Evolutionary conservation across 352 stramenopile species (phyloP).

Genomic region (Globisporangium mamillatum): DNA sequence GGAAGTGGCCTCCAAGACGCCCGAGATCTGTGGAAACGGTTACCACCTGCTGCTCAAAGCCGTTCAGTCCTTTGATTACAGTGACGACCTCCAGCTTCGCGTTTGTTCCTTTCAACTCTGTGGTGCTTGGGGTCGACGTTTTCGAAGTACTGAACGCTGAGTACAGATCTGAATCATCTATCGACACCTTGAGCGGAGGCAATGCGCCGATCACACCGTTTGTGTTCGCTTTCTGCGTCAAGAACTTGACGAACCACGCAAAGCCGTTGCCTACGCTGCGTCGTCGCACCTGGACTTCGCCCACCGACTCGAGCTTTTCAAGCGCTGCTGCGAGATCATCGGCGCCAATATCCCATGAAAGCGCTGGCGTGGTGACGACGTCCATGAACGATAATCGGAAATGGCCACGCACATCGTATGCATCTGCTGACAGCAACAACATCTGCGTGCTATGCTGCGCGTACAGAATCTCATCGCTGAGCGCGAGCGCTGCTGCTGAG

Average conservation of each 20-base stretch:
- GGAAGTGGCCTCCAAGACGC: constrained; percentile 83
- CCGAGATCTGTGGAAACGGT: constrained; percentile 61
- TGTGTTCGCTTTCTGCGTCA: constrained; percentile 49
- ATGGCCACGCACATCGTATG: constrained; percentile 79
- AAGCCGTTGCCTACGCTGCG: constrained; percentile 72
- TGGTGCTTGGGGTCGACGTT: constrained; percentile 21
- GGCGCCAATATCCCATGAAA: constrained; percentile 77
- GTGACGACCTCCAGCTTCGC: constrained; percentile 72
- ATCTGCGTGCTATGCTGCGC: constrained; percentile 84
- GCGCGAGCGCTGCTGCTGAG: constrained; percentile 20
- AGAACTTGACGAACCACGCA: constrained; percentile 80
- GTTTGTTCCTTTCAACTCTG: constrained; percentile 69
- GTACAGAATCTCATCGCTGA: constrained; percentile 77
- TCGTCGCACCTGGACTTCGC: constrained; percentile 70
- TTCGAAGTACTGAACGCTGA: constrained; percentile 47
- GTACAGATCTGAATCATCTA: constrained; percentile 61
- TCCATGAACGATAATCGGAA: constrained; percentile 85
- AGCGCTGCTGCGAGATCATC: constrained; percentile 79
- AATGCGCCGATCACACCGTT: constrained; percentile 50
- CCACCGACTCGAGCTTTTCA: constrained; percentile 80
- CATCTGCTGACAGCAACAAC: constrained; percentile 74
- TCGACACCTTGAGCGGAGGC: constrained; percentile 67
- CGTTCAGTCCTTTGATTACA: constrained; percentile 86
- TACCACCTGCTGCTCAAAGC: constrained; percentile 91
- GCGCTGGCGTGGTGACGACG: constrained; percentile 46